Evolutionary conservation across 1,284 basidiomycete species (phyloP).

Genomic region (Volvariella surrecta): DNA sequence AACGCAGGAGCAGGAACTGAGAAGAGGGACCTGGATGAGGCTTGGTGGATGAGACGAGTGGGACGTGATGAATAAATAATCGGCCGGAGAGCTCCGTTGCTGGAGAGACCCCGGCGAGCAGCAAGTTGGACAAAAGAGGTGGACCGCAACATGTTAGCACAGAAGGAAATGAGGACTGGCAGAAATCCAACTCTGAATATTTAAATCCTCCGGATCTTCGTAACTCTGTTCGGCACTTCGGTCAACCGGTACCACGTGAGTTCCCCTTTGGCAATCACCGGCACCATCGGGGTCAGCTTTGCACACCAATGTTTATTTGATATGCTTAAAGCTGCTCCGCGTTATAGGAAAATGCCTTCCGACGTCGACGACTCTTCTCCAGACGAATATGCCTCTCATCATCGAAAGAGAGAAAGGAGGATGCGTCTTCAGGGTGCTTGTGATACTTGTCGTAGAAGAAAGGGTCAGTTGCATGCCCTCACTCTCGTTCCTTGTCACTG

Average conservation of each 20-base stretch:
- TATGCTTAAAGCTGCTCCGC: too few species aligned
- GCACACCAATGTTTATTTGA: too few species aligned
- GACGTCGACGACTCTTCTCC: not conserved
- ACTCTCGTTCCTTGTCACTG: not conserved
- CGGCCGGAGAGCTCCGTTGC: conserved; percentile 3
- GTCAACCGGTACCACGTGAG: too few species aligned
- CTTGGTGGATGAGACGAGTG: conserved; percentile 13
- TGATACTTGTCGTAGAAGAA: conserved; percentile 26
- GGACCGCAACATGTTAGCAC: not conserved
- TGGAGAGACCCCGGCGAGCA: not conserved
- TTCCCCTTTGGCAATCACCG: too few species aligned
- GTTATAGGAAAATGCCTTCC: conserved; percentile 2
- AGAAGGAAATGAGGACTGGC: not conserved
- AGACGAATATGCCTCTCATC: too few species aligned
- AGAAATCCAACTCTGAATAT: not conserved
- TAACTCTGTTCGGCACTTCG: too few species aligned
- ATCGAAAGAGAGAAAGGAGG: conserved; percentile 16
- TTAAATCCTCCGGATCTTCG: too few species aligned
- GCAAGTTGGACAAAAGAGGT: not conserved
- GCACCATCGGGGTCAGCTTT: too few species aligned
- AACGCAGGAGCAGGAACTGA: conserved; percentile 3
- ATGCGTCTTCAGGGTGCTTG: conserved; percentile 24
- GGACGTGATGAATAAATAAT: conserved; percentile 15
- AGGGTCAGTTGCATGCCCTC: conserved; percentile 17
- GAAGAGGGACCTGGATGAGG: conserved; percentile 22